Evolutionary conservation across 495 filamentous ascomycete genomes (phyloP).

Genomic region (Trichocladium uniseriatum): DNA sequence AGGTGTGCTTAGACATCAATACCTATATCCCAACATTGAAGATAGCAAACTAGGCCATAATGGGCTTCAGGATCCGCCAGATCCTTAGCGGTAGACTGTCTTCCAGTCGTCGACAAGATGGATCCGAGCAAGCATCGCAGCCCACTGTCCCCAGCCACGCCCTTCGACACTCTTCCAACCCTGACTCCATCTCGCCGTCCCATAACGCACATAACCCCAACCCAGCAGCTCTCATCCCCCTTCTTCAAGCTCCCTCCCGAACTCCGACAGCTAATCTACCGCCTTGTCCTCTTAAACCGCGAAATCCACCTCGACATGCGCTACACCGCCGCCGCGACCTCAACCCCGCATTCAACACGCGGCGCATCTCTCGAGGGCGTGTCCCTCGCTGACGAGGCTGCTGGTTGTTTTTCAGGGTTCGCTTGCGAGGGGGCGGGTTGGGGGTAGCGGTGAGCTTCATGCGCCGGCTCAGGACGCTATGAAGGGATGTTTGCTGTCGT

Average conservation of each 20-base stretch:
- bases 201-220: background rate
- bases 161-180: constrained; percentile 9
- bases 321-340: constrained; percentile 8
- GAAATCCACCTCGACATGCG: constrained; percentile 17
- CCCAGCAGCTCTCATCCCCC: constrained; percentile 16
- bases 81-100: background rate
- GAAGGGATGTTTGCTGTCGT: background rate
- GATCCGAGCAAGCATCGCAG: background rate
- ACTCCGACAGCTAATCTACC: constrained; percentile 27
- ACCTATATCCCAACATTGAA: too few species aligned
- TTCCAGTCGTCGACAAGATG: background rate
- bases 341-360: constrained; percentile 10
- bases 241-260: constrained; percentile 38
- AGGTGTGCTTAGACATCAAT: too few species aligned
- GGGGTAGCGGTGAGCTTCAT: background rate
- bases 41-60: too few species aligned
- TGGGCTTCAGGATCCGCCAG: too few species aligned
- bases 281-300: constrained; percentile 9
- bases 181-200: constrained; percentile 9
- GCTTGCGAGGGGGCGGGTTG: background rate
- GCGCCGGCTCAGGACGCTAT: background rate
- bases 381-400: constrained; percentile 5
- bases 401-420: background rate
- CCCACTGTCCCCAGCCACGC: background rate
- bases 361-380: constrained; percentile 4